Conservation (phyloP, 371 early-diverging fungal genomes). For the Capniomyces stellatus region DNA sequence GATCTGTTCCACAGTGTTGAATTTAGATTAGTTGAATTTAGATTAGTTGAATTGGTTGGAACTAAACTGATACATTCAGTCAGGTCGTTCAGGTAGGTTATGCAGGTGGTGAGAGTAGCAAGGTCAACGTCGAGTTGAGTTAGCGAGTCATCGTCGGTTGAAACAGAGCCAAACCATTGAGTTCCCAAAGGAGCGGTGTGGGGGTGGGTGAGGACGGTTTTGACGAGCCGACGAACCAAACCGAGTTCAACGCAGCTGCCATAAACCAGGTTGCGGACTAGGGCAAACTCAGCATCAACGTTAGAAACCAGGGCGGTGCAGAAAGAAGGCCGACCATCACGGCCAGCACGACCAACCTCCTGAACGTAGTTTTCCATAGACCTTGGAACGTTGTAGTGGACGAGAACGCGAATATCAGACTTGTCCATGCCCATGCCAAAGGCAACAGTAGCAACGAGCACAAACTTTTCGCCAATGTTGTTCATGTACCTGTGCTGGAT, state of each 20-base stretch:
- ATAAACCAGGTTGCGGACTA: conserved; percentile 40
- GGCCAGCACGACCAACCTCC: conserved; percentile 69
- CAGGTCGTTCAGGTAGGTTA: too few species aligned
- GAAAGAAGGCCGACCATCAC: conserved; percentile 44
- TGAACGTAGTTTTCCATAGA: conserved; percentile 67
- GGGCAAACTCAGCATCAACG: conserved; percentile 43
- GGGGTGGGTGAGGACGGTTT: too few species aligned
- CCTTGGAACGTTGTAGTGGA: conserved; percentile 64
- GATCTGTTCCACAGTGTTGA: too few species aligned
- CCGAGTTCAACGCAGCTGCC: conserved; percentile 32
- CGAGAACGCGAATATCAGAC: conserved; percentile 55
- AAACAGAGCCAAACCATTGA: too few species aligned
- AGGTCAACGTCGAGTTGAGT: too few species aligned
- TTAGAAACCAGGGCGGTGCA: conserved; percentile 45
- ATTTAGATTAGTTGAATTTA: too few species aligned
- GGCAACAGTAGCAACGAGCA: conserved; percentile 69
- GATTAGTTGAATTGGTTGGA: too few species aligned
- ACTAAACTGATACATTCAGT: too few species aligned
- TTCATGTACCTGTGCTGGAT: conserved; percentile 46
- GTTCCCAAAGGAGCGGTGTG: too few species aligned
- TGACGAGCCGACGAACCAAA: conserved; percentile 29
- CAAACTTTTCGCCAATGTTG: conserved; percentile 6
- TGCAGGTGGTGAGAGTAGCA: too few species aligned
- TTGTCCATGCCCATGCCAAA: conserved; percentile 77
- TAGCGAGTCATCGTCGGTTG: too few species aligned